Evolutionary conservation across 1,284 basidiomycete species (phyloP).

Genomic region (Sparassis latifolia): DNA sequence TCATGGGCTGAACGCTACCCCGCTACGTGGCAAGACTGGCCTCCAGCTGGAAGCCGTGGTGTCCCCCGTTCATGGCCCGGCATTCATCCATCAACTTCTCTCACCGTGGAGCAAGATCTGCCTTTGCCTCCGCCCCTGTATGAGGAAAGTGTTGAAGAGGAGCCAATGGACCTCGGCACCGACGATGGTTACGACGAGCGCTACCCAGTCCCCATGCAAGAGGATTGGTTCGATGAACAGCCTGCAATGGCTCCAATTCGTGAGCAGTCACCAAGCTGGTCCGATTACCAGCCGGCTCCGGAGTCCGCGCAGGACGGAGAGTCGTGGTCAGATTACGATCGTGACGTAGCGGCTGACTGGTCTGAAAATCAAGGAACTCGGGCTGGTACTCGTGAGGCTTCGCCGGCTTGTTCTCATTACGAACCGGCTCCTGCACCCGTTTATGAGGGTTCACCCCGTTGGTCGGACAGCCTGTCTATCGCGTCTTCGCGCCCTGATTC

Average conservation of each 20-base stretch:
- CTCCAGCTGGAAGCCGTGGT: not conserved
- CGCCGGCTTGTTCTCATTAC: too few species aligned
- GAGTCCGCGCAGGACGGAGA: too few species aligned
- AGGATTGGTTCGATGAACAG: not conserved
- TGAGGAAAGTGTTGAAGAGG: not conserved
- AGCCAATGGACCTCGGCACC: conserved; percentile 8
- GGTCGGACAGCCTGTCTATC: not conserved
- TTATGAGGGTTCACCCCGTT: not conserved
- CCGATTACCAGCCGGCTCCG: too few species aligned
- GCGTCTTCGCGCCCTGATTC: conserved; percentile 1
- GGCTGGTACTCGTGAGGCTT: too few species aligned
- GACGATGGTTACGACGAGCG: conserved; percentile 6
- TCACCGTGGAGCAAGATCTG: not conserved
- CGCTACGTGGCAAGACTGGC: not conserved
- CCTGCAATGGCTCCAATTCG: too few species aligned
- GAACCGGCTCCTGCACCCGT: too few species aligned
- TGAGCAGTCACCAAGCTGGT: too few species aligned
- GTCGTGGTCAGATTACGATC: too few species aligned
- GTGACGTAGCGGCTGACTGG: too few species aligned
- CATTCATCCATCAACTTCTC: too few species aligned
- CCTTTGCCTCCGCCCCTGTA: not conserved
- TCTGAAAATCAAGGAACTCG: too few species aligned
- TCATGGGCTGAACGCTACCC: not conserved
- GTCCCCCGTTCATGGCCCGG: too few species aligned
- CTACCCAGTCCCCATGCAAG: not conserved